These are phyloP conservation scores for Xylariaceae sp. DNA, from an alignment of 2,329 filamentous ascomycete genomes.

Conservation along the genomic window DNA sequence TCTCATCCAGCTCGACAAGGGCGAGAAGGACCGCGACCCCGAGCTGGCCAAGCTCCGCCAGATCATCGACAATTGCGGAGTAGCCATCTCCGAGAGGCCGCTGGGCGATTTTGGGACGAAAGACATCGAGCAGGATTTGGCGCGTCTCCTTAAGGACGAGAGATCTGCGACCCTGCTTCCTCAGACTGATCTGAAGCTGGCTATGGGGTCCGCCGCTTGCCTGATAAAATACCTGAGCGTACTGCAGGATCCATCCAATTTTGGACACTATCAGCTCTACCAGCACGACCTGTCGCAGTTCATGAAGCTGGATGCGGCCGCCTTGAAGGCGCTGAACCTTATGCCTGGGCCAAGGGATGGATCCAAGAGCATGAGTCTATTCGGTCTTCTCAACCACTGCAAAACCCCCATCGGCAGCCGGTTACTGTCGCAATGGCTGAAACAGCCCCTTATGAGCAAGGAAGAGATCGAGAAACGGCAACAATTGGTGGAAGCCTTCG, in stretches of 20 bases:
- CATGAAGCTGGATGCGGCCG: slow-evolving; percentile 96
- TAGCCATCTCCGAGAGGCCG: slow-evolving; percentile 77
- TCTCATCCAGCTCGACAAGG: slow-evolving; percentile 69
- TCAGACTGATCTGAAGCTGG: slow-evolving; percentile 86
- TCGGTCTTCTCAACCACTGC: slow-evolving; percentile 91
- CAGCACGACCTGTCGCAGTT: slow-evolving; percentile 95
- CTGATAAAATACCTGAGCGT: slow-evolving; percentile 91
- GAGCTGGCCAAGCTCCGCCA: slow-evolving; percentile 81
- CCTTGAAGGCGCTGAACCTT: slow-evolving; percentile 86
- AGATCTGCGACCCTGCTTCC: slow-evolving; percentile 68
- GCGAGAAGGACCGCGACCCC: slow-evolving; percentile 77
- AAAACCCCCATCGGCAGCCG: slow-evolving; percentile 91
- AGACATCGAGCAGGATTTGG: slow-evolving; percentile 93
- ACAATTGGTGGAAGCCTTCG: slow-evolving; percentile 91
- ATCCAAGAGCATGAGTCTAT: slow-evolving; percentile 95
- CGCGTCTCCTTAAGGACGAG: slow-evolving; percentile 81
- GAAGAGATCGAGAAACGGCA: slow-evolving; percentile 85
- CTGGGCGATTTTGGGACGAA: slow-evolving; percentile 72
- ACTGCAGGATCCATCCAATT: slow-evolving; percentile 86
- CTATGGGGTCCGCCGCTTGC: slow-evolving; percentile 90
- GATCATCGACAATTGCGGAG: slow-evolving; percentile 87
- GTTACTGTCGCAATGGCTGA: slow-evolving; percentile 89
- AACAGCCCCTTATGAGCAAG: slow-evolving; percentile 91
- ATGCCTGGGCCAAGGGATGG: slow-evolving; percentile 95
- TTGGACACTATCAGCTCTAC: slow-evolving; percentile 94